Conservation (phyloP, 2,329 filamentous ascomycete species). For the Ascochyta pisi region DNA sequence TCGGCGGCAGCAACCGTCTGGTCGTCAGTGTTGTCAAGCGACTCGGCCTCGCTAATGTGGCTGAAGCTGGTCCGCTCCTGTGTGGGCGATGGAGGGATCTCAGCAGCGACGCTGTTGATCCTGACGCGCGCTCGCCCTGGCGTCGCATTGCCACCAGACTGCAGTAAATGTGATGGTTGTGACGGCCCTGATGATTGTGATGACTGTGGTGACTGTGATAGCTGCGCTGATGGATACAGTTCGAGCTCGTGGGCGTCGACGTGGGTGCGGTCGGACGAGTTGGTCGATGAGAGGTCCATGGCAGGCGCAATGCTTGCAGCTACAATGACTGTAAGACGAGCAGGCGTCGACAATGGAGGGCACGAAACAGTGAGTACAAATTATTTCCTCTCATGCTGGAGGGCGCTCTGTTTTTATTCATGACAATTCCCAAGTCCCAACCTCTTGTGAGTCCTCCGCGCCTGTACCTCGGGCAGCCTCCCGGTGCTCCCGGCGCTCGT, state of each 20-base stretch:
- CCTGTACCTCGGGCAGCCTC: too few species aligned
- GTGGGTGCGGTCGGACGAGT: conserved; percentile 19
- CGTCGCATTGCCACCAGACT: conserved; percentile 19
- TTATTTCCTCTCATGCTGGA: neutral
- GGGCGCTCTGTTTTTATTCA: conserved; percentile 3
- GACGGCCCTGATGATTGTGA: too few species aligned
- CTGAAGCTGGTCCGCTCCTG: conserved; percentile 19
- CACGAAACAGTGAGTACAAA: neutral
- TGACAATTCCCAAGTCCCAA: neutral
- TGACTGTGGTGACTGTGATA: neutral
- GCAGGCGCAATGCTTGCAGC: conserved; percentile 11
- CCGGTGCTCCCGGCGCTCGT: neutral
- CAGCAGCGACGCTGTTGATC: conserved; percentile 38
- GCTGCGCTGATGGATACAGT: neutral
- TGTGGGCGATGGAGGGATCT: conserved; percentile 21
- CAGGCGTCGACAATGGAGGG: neutral
- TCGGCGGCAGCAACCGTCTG: conserved; percentile 29
- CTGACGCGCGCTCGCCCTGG: conserved; percentile 29
- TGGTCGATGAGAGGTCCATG: conserved; percentile 28
- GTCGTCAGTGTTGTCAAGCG: conserved; percentile 17
- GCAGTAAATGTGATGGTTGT: conserved; percentile 18
- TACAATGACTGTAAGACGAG: neutral
- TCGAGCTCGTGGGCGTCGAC: conserved; percentile 14
- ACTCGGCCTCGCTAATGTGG: conserved; percentile 24
- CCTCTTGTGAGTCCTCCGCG: conserved; percentile 1